Evolutionary conservation across 805 yeast genomes (phyloP).

Genomic region (Kazachstania viticola): DNA sequence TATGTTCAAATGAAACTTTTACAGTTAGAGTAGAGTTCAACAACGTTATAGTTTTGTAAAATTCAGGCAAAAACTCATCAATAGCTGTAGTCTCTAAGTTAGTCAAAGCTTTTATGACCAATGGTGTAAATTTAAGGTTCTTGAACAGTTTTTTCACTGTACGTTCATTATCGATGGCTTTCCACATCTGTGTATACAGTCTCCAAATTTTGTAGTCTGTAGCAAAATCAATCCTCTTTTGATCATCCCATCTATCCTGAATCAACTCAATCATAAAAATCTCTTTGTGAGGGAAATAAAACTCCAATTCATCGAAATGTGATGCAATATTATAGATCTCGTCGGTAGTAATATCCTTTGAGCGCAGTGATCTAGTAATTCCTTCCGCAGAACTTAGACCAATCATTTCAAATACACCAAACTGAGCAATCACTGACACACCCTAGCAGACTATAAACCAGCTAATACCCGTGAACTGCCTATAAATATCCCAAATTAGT

Average conservation of each 20-base stretch:
- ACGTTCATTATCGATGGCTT: constrained; percentile 9
- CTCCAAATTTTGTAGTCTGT: constrained; percentile 37
- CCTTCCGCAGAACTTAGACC: constrained; percentile 33
- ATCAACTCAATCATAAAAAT: constrained; percentile 47
- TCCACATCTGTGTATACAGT: constrained; percentile 35
- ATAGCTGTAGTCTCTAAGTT: constrained; percentile 1
- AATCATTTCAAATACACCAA: constrained; percentile 2
- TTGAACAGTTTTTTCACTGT: constrained; percentile 33
- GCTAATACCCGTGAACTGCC: too few relatives aligned
- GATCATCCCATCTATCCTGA: constrained; percentile 48
- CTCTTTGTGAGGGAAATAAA: constrained; percentile 44
- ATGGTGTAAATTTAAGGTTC: constrained; percentile 30
- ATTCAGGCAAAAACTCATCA: constrained; percentile 6
- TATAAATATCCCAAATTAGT: too few relatives aligned
- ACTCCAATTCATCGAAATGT: constrained; percentile 26
- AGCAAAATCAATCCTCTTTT: constrained; percentile 33
- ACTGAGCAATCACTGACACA: too few relatives aligned
- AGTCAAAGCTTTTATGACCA: constrained; percentile 13
- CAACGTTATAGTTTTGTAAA: constrained; percentile 10
- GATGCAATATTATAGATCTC: constrained; percentile 31
- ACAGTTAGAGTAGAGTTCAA: constrained; percentile 18
- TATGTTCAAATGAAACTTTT: constrained; percentile 17
- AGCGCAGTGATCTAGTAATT: constrained; percentile 46
- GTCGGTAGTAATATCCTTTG: constrained; percentile 34
- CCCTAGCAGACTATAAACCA: too few relatives aligned